phyloP scores from a whole-genome alignment of 129 eudicot genomes.

The Chrysanthemum seticuspe region DNA sequence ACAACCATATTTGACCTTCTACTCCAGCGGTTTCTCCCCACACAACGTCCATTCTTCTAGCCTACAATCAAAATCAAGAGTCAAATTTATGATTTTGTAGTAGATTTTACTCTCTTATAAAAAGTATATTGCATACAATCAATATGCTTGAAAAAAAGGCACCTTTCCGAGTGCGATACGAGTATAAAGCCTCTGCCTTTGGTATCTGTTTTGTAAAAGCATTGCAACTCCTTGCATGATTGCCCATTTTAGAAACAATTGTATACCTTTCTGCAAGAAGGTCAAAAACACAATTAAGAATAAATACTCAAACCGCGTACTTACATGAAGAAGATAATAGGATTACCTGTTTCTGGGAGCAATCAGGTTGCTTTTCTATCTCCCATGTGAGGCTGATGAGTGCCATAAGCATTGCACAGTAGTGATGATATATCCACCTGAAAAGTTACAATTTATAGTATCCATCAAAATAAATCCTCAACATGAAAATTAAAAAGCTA shows the following conservation, averaged over 20 bases:
- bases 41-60: slow-evolving; percentile 97
- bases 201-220: slow-evolving; percentile 93
- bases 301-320: not conserved
- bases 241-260: slow-evolving; percentile 83
- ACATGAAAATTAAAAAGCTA: not conserved
- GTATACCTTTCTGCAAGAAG: slow-evolving; percentile 73
- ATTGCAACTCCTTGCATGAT: slow-evolving; percentile 98
- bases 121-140: not conserved
- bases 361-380: slow-evolving; percentile 78
- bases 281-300: slow-evolving; percentile 2
- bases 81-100: not conserved
- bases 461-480: not conserved
- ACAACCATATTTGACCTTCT: slow-evolving; percentile 76
- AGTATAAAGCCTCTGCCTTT: slow-evolving; percentile 89
- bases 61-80: slow-evolving; percentile 46
- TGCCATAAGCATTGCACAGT: slow-evolving; percentile 95
- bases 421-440: slow-evolving; percentile 99
- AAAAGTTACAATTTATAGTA: not conserved
- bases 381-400: slow-evolving; percentile 99
- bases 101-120: not conserved
- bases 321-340: not conserved
- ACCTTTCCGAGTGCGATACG: slow-evolving; percentile 98
- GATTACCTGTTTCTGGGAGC: slow-evolving; percentile 77
- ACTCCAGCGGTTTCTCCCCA: slow-evolving; percentile 99
- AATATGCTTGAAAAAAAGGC: not conserved